These are phyloP conservation scores for Cordyceps cicadae DNA, from an alignment of 2,329 filamentous ascomycete species.

Conservation along the genomic window DNA sequence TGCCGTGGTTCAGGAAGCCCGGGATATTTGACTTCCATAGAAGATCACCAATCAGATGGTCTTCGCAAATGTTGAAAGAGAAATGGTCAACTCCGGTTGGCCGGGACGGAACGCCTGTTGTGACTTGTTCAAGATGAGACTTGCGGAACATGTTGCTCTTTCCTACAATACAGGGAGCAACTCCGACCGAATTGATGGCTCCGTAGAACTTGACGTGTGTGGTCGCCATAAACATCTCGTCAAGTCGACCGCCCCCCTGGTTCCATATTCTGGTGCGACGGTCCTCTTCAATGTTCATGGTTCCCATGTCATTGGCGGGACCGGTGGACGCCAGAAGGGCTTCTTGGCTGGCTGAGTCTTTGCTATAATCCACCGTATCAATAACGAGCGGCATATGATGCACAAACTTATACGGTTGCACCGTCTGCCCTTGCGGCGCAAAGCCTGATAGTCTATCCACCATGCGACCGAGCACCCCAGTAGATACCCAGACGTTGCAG, in stretches of 20 bases:
- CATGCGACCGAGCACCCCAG: conserved; percentile 74
- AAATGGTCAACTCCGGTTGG: conserved; percentile 79
- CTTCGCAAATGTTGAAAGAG: conserved; percentile 93
- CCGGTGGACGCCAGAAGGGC: conserved; percentile 27
- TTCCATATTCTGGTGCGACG: conserved; percentile 24
- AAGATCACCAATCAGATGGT: conserved; percentile 88
- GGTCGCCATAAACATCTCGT: conserved; percentile 91
- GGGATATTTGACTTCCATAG: conserved; percentile 67
- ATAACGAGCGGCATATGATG: conserved; percentile 87
- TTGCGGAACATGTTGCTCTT: conserved; percentile 99
- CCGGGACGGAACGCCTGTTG: conserved; percentile 36
- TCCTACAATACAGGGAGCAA: conserved; percentile 89
- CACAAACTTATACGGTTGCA: conserved; percentile 75
- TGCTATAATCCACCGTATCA: conserved; percentile 46
- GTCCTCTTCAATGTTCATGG: conserved; percentile 8
- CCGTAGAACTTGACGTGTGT: conserved; percentile 96
- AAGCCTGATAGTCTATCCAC: conserved; percentile 77
- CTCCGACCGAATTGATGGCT: conserved; percentile 84
- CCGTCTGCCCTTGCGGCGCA: conserved; percentile 36
- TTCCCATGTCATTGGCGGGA: conserved; percentile 18
- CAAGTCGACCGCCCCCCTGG: conserved; percentile 69
- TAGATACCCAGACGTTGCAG: conserved; percentile 89
- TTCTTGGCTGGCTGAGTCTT: conserved; percentile 16
- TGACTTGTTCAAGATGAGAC: conserved; percentile 74
- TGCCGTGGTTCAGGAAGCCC: conserved; percentile 67